Evolutionary conservation across 2,329 filamentous ascomycete genomes (phyloP), one percentile per base, ranked within the genome.

Genomic region (Gremmenia infestans): DNA sequence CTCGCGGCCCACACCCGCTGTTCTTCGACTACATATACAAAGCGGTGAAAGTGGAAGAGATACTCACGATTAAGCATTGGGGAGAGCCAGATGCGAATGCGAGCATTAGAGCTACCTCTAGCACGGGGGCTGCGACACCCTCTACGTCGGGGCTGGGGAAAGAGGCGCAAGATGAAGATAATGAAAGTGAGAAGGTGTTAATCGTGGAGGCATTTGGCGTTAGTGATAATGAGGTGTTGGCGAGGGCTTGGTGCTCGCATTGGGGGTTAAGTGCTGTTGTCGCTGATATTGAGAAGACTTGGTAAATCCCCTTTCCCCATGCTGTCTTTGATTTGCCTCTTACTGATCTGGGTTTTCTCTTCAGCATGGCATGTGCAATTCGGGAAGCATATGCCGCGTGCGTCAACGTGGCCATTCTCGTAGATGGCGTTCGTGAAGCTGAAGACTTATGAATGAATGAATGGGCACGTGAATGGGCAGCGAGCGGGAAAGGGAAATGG

Each of bases 381-480:
- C 77, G 88, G 58, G 87, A 90, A 71, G 87, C 88, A 32, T 91
- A 88, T 70, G 88, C 88, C 2, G 86, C 85, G 15, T 85, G 85
- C 37, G 70, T 91, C 52, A 87, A 83, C 48, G 87, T 91, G 42
- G 83, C 89, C 42, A 88, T 91, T 54, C 72, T 91, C 53, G 76
- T 86, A 40, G 81, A 86, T 55, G 78, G 74, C 1, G 28, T 46
- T 23, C 40, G 42, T 17, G 46, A 55, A 37, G 48, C 58, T 32
- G 50, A 59, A 37, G 52, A 59, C 28, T 35, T 22, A 47, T 53
- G 48, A 50, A 22, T 17, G 48, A 17, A 14, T 23, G 22, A 14
- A 15, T 40, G 37, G 11, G 8, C 9, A 7, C 7, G 1, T 32
- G 28, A 32, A 32, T 32, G 28, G 9, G 9, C 28, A 3, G 28